Evolutionary conservation across 2,329 filamentous ascomycete genomes (phyloP).

Genomic region (Cercospora brassicicola): DNA sequence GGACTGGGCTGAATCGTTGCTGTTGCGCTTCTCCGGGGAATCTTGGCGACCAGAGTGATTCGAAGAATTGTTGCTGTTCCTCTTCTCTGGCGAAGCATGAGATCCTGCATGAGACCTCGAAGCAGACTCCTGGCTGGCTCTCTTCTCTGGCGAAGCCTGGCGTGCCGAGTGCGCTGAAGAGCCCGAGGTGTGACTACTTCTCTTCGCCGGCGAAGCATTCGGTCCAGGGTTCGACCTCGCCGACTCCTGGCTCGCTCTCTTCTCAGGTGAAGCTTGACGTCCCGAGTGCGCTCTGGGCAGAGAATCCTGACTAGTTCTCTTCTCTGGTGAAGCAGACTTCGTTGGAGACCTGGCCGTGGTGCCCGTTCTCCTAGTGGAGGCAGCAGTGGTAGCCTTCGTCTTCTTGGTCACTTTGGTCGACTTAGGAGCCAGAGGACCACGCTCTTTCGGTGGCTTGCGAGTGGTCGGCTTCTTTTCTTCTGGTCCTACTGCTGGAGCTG

Average conservation of each 20-base stretch:
- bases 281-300: background rate
- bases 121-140: background rate
- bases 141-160: background rate
- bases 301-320: background rate
- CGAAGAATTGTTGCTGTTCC: background rate
- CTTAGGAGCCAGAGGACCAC: background rate
- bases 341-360: background rate
- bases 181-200: background rate
- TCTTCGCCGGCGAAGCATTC: background rate
- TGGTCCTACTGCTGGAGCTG: background rate
- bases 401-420: background rate
- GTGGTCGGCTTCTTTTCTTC: background rate
- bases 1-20: background rate
- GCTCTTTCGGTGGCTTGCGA: background rate
- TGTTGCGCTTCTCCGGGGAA: background rate
- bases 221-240: background rate
- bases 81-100: background rate
- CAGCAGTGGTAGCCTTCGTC: background rate
- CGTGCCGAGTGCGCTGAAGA: background rate
- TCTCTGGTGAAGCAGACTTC: slow-evolving; percentile 2
- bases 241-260: background rate
- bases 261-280: background rate
- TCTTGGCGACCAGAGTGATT: background rate
- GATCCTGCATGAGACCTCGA: background rate
- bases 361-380: background rate